A percentile compares a stretch with the other conserved stretches of the same genome.
These are phyloP conservation scores for Fusarium pseudoanthophilum DNA, from an alignment of 2,329 filamentous ascomycete genomes.

Conservation along the genomic window DNA sequence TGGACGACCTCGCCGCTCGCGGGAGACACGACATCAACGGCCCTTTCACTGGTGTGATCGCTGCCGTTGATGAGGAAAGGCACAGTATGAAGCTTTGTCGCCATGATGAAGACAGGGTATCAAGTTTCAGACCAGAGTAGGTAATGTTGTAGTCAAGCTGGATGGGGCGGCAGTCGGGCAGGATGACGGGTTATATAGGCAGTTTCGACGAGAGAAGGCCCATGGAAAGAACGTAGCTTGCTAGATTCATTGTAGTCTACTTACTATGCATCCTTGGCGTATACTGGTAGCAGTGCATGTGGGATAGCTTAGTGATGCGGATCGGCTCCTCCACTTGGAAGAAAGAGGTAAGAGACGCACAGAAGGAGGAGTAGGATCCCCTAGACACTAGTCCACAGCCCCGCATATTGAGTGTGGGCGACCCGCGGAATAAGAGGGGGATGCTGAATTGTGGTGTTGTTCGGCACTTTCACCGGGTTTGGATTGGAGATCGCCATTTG, in stretches of 20 bases:
- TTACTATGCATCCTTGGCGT: not conserved
- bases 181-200: constrained; percentile 30
- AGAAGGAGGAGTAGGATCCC: not conserved
- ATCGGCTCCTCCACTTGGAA: constrained; percentile 10
- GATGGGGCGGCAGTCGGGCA: not conserved
- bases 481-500: constrained; percentile 10
- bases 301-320: constrained; percentile 8
- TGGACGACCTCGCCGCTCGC: constrained; percentile 62
- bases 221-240: not conserved
- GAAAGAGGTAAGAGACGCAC: not conserved
- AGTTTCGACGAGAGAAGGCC: not conserved
- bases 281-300: not conserved
- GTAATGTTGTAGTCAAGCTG: not conserved
- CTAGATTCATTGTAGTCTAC: constrained; percentile 3
- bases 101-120: constrained; percentile 22
- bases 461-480: constrained; percentile 29
- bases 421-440: constrained; percentile 25
- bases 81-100: constrained; percentile 42
- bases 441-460: constrained; percentile 22
- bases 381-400: constrained; percentile 4
- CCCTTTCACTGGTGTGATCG: constrained; percentile 57
- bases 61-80: constrained; percentile 58
- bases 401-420: constrained; percentile 30
- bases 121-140: not conserved
- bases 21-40: constrained; percentile 69